phyloP scores from a whole-genome alignment of 1,139 yeast species.

The Lodderomyces theae region DNA sequence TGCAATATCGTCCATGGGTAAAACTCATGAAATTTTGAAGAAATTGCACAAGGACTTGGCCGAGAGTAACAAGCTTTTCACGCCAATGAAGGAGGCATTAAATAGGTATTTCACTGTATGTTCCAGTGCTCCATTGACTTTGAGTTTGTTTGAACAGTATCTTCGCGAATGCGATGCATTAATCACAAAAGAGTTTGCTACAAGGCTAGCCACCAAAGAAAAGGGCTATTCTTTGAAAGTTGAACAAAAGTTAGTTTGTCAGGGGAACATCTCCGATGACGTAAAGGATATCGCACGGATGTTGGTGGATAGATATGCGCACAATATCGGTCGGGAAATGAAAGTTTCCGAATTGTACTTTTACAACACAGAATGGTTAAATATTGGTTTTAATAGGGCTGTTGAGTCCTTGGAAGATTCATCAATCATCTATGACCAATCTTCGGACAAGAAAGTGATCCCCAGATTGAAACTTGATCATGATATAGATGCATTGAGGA shows the following conservation, averaged over 20 bases:
- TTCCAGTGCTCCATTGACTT: conserved; percentile 53
- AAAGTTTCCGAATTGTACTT: conserved; percentile 55
- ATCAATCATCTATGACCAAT: conserved; percentile 7
- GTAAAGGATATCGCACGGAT: conserved; percentile 31
- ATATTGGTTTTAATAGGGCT: conserved; percentile 33
- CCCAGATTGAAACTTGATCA: conserved; percentile 20
- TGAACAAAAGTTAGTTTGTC: conserved; percentile 68
- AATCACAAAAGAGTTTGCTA: conserved; percentile 29
- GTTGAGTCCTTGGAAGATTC: conserved; percentile 5
- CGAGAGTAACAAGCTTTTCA: conserved; percentile 41
- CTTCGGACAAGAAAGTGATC: conserved; percentile 10
- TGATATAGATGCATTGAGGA: conserved; percentile 42
- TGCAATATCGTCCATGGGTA: conserved; percentile 66
- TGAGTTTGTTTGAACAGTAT: conserved; percentile 61
- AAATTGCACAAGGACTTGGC: conserved; percentile 42
- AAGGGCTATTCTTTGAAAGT: conserved; percentile 39
- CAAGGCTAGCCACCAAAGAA: conserved; percentile 23
- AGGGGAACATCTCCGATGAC: conserved; percentile 54
- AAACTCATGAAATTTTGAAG: conserved; percentile 59
- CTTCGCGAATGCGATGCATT: conserved; percentile 48
- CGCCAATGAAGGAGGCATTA: conserved; percentile 56
- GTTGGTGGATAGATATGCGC: conserved; percentile 33
- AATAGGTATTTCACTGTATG: conserved; percentile 53
- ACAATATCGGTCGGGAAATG: conserved; percentile 36
- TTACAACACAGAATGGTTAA: conserved; percentile 71